Conservation (phyloP, 169 alveolate species). For the Nephromyces sp. region DNA sequence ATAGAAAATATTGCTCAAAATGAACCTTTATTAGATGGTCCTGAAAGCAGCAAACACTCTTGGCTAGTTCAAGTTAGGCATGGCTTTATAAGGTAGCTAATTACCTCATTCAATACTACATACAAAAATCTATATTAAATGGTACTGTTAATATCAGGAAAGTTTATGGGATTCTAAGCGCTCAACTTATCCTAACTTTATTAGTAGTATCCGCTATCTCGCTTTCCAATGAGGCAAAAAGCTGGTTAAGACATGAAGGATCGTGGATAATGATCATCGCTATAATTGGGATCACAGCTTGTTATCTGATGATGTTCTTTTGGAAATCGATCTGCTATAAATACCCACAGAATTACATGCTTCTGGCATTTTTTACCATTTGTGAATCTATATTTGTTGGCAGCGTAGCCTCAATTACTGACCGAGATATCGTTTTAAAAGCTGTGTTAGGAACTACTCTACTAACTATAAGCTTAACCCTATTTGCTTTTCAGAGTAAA, state of each 20-base stretch:
- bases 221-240: not conserved
- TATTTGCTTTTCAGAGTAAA: slow-evolving; percentile 46
- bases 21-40: too few species aligned
- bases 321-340: not conserved
- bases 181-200: not conserved
- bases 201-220: not conserved
- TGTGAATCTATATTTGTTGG: slow-evolving; percentile 25
- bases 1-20: too few species aligned
- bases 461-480: slow-evolving; percentile 25
- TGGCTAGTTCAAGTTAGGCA: too few species aligned
- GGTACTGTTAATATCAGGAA: not conserved
- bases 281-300: slow-evolving; percentile 6
- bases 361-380: slow-evolving; percentile 20
- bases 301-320: slow-evolving; percentile 11
- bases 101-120: not conserved
- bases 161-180: not conserved
- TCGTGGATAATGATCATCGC: not conserved
- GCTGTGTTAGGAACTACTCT: slow-evolving; percentile 35
- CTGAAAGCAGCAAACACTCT: too few species aligned
- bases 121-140: not conserved
- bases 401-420: not conserved
- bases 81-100: not conserved
- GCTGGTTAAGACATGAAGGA: not conserved
- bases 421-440: slow-evolving; percentile 26
- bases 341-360: slow-evolving; percentile 29